Percentiles rank a stretch among this genome's conserved stretches.
phyloP scores from a whole-genome alignment of 129 eudicot genomes.

The Artemisia tridentata region DNA sequence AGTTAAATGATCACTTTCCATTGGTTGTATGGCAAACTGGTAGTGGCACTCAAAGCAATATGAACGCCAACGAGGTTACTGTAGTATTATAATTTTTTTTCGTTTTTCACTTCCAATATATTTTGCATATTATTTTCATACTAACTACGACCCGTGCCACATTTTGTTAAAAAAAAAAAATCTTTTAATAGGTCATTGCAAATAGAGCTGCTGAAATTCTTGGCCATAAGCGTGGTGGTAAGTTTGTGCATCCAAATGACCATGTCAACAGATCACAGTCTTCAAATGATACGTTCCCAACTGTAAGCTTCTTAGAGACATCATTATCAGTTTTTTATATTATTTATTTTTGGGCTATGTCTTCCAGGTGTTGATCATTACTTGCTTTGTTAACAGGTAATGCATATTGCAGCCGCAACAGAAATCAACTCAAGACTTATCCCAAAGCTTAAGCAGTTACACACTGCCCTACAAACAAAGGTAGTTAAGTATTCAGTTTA shows the following conservation, averaged over 20 bases:
- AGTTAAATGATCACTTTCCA: too few species aligned
- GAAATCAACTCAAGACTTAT: slow-evolving; percentile 82
- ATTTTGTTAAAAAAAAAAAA: neutral
- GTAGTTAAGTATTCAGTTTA: slow-evolving; percentile 32
- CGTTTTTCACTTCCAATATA: too few species aligned
- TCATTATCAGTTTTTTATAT: too few species aligned
- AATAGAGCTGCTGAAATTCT: slow-evolving; percentile 99
- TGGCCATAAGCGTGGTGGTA: slow-evolving; percentile 89
- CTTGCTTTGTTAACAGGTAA: too few species aligned
- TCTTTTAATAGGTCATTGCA: slow-evolving; percentile 72
- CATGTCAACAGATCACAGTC: slow-evolving; percentile 99
- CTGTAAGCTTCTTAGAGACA: too few species aligned
- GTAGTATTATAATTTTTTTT: too few species aligned
- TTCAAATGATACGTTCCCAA: slow-evolving; percentile 95
- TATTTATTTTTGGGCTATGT: too few species aligned
- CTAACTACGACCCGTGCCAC: neutral
- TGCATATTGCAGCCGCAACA: slow-evolving; percentile 91
- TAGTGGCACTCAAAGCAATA: too few species aligned
- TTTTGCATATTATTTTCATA: too few species aligned
- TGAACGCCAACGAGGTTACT: too few species aligned
- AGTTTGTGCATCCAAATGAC: slow-evolving; percentile 97
- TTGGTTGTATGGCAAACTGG: too few species aligned
- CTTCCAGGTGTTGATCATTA: too few species aligned
- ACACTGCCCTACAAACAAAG: slow-evolving; percentile 68
- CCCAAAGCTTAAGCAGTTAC: slow-evolving; percentile 80